Evolutionary conservation across 169 alveolate genomes (phyloP).

Genomic region (Plasmodium knowlesi): DNA sequence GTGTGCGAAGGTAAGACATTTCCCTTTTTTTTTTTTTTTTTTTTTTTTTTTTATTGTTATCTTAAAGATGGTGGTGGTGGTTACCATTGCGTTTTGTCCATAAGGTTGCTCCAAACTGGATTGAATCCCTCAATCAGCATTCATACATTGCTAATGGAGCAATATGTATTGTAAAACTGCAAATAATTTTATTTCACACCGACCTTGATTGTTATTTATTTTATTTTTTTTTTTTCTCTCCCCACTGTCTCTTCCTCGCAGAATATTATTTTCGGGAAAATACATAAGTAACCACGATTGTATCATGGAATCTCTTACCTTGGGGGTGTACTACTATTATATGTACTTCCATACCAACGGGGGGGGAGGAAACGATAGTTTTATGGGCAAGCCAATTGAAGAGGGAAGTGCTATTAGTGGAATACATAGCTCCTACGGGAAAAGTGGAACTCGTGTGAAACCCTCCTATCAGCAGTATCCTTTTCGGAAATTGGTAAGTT

Average conservation of each 20-base stretch:
- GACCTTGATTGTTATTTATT: no score
- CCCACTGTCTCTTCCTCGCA: not conserved
- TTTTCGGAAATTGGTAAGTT: not conserved
- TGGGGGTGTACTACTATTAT: conserved; percentile 79
- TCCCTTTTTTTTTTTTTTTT: not conserved
- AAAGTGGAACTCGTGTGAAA: not conserved
- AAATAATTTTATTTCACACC: not conserved
- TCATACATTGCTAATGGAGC: not conserved
- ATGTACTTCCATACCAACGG: conserved; percentile 23
- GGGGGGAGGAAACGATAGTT: not conserved
- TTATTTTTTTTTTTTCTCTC: not conserved
- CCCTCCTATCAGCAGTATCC: not conserved
- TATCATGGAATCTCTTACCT: conserved; percentile 88
- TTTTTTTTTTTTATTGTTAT: not conserved
- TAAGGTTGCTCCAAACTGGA: no score
- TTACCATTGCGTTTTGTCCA: not conserved
- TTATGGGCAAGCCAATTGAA: not conserved
- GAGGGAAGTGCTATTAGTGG: no score
- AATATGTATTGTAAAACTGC: not conserved
- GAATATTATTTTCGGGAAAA: conserved; percentile 91
- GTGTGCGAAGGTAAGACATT: conserved; percentile 79
- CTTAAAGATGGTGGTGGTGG: not conserved
- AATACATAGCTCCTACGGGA: no score
- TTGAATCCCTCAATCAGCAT: not conserved
- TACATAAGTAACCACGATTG: conserved; percentile 87